Evolutionary conservation across 495 filamentous ascomycete species (phyloP).

Genomic region (Coniosporium apollinis): DNA sequence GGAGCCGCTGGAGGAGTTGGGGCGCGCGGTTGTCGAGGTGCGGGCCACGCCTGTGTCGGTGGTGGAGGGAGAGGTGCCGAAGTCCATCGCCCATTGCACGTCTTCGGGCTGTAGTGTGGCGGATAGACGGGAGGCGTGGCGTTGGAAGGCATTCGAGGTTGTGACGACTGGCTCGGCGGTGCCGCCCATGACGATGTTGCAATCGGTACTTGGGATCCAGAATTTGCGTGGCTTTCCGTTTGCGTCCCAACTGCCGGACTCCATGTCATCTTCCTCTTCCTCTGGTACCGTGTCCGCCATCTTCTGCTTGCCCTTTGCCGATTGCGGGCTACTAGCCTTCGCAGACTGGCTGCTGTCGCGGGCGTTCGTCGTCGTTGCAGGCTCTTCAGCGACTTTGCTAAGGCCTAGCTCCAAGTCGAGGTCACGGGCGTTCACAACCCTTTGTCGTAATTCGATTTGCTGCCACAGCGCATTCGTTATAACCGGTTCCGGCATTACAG

Average conservation of each 20-base stretch:
- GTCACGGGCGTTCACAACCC: constrained; percentile 37
- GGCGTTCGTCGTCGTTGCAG: constrained; percentile 5
- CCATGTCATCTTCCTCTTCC: constrained; percentile 17
- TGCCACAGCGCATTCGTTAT: constrained; percentile 40
- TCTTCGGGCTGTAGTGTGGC: constrained; percentile 32
- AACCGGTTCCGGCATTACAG: constrained; percentile 34
- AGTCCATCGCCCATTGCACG: constrained; percentile 33
- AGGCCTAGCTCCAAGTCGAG: constrained; percentile 30
- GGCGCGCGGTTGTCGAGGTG: no score
- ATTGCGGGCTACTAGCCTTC: constrained; percentile 4
- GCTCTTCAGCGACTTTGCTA: constrained; percentile 19
- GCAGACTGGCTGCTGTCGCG: neutral
- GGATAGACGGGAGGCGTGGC: constrained; percentile 25
- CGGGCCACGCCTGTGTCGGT: neutral
- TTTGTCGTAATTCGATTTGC: constrained; percentile 36
- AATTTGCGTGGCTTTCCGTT: constrained; percentile 37
- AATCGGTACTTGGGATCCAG: constrained; percentile 40
- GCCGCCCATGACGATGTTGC: constrained; percentile 41
- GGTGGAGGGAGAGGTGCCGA: constrained; percentile 23
- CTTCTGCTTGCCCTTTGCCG: constrained; percentile 28
- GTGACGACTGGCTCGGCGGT: constrained; percentile 27
- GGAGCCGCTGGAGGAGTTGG: constrained; percentile 17
- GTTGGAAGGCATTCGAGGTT: constrained; percentile 22
- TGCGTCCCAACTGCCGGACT: constrained; percentile 33
- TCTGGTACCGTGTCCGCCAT: constrained; percentile 4